Evolutionary conservation across 2,329 filamentous ascomycete genomes (phyloP), one percentile per base, ranked within the genome.

Genomic region (Hypocreales sp.): DNA sequence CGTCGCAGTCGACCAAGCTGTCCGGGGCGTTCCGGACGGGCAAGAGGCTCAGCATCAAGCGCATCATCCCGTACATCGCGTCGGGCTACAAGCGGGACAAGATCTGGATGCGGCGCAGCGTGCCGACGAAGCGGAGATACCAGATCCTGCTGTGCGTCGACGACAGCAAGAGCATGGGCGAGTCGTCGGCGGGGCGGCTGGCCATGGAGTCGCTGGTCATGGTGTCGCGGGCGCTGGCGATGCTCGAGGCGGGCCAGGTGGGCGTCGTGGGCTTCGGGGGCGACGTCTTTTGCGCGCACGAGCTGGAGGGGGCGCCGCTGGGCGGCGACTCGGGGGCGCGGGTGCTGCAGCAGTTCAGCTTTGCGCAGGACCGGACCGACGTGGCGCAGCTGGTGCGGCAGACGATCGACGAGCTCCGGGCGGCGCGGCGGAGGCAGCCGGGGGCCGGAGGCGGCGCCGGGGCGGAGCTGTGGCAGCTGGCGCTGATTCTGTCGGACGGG

Each of bases 21-120:
- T 86, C 87, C 2, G 90, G 90, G 23, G 84, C 92, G 40, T 95
- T 92, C 67, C 81, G 90, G 40, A 98, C 90, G 0, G 90, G 90
- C 36, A 98, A 99, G 53, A 79, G 90, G 1, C 81, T 99, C 42
- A 98, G 95, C 55, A 93, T 99, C 61, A 95, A 95, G 56, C 83
- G 87, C 40, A 98, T 99, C 55, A 98, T 99, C 44, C 90, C 92
- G 0, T 99, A 98, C 58, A 95, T 99, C 41, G 90, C 92, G 2
- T 95, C 86, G 1, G 78, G 80, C 47, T 98, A 94, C 67, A 95
- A 94, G 64, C 81, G 90, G 34, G 90, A 99, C 68, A 98, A 98
- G 64, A 99, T 99, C 55, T 99, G 90, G 90, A 92, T 98, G 78
- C 79, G 92, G 10, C 75, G 92, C 30, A 78, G 73, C 19, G 74